A percentile compares a stretch with the other conserved stretches of the same genome.
phyloP scores from a whole-genome alignment of 2,329 filamentous ascomycete genomes.

The Talaromyces sp. region DNA sequence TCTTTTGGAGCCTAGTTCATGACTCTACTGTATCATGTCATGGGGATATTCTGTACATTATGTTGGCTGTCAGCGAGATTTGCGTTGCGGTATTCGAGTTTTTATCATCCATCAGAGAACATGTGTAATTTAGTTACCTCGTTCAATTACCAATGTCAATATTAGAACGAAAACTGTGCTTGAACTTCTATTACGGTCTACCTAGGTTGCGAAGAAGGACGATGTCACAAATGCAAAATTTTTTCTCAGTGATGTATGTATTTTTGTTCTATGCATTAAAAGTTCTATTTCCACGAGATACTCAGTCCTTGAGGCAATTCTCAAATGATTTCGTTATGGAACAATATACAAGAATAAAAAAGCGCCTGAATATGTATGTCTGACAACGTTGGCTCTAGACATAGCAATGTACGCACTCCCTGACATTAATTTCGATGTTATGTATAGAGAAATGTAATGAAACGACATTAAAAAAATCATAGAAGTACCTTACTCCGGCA shows the following conservation, averaged over 20 bases:
- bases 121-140: neutral
- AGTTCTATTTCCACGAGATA: neutral
- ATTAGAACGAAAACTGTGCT: neutral
- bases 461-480: neutral
- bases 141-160: neutral
- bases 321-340: neutral
- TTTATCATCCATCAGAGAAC: constrained; percentile 15
- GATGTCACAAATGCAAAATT: neutral
- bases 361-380: neutral
- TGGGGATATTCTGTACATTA: constrained; percentile 13
- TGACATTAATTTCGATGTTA: neutral
- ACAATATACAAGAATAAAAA: constrained; percentile 13
- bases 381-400: neutral
- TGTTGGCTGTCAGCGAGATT: constrained; percentile 4
- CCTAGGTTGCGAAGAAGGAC: neutral
- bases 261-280: neutral
- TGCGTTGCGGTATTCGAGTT: constrained; percentile 11
- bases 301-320: neutral
- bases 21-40: neutral
- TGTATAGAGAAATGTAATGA: neutral
- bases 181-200: too few species aligned
- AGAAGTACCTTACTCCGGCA: neutral
- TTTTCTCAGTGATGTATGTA: neutral
- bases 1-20: neutral
- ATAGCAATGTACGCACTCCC: neutral